Percentiles rank a stretch among this genome's conserved stretches.
Evolutionary conservation across 1,139 yeast genomes (phyloP).

Genomic region (Kluyveromyces sp.): DNA sequence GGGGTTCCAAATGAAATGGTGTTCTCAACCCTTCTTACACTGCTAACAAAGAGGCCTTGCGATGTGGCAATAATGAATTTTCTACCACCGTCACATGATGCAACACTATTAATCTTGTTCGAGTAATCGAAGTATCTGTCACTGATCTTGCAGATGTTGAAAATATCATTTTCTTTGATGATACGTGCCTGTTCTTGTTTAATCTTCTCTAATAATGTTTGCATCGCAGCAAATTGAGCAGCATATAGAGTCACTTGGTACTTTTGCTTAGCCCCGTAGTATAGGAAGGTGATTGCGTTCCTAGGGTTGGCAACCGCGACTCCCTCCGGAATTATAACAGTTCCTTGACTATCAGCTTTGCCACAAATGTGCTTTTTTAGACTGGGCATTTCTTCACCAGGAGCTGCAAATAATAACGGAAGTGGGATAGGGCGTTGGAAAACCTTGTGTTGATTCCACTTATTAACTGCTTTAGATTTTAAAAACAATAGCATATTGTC

Average conservation of each 20-base stretch:
- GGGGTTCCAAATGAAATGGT: constrained; percentile 63
- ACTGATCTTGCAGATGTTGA: constrained; percentile 66
- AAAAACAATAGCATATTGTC: constrained; percentile 86
- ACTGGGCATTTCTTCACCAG: constrained; percentile 71
- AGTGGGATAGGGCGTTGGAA: constrained; percentile 89
- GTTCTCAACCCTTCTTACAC: constrained; percentile 38
- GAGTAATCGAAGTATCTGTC: constrained; percentile 63
- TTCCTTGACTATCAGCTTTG: constrained; percentile 35
- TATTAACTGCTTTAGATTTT: constrained; percentile 78
- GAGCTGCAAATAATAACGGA: constrained; percentile 68
- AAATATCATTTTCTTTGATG: constrained; percentile 68
- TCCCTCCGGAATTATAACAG: constrained; percentile 32
- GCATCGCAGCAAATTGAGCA: constrained; percentile 61
- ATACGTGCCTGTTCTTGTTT: constrained; percentile 70
- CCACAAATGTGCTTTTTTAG: constrained; percentile 38
- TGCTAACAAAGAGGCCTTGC: constrained; percentile 78
- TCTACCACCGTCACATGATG: constrained; percentile 92
- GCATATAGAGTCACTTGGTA: constrained; percentile 64
- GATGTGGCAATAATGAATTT: constrained; percentile 87
- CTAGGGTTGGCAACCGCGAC: constrained; percentile 20
- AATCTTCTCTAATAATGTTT: constrained; percentile 72
- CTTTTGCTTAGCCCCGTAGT: constrained; percentile 49
- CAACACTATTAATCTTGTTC: constrained; percentile 83
- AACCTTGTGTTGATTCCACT: constrained; percentile 86
- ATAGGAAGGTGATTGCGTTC: constrained; percentile 41